Evolutionary conservation across 2,329 filamentous ascomycete genomes (phyloP), one percentile per base, ranked within the genome.

Genomic region (Fusarium sarcochroum): DNA sequence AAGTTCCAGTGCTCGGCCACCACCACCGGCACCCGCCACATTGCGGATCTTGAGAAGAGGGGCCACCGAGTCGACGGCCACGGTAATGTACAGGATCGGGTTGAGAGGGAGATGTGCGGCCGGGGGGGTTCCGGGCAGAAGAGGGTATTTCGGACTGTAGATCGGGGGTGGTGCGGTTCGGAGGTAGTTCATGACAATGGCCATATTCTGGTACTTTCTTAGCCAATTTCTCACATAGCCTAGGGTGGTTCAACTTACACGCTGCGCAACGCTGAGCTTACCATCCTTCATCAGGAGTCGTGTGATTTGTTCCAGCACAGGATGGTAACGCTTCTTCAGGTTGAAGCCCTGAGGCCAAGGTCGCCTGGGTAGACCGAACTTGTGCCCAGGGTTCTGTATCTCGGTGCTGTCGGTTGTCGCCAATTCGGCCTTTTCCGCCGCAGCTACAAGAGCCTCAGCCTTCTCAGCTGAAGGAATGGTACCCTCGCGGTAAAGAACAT

Each of bases 231-330:
- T 5, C 11, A 11, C n/a, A 14, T 18, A 18, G 10, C 9, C 25
- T 45, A 7, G 3, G 8, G 6, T 18, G 14, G 8, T 44, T 10
- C 23, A 9, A 77, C 88, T 61, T 85, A 97, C 94, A 83, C 90
- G 89, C 80, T 99, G 93, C n/a, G 96, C 96, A 78, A 88, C 87
- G 76, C 91, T 91, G 78, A 97, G 88, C 84, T 98, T 97, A 73
- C 96, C 96, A 80, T 98, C 88, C 73, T 86, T 85, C 95, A 98
- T 99, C 68, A 99, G 81, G 72, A 97, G 85, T 77, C 94, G 94
- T 18, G 94, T 97, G 73, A 98, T 86, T 82, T 98, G 96, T 69
- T 91, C 85, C 47, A 98, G 84, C 9, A 98, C 86, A 3, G 93
- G 89, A 76, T 98, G 92, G 77, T 98, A 97, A 75, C 96, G 89